phyloP scores from a whole-genome alignment of 768 basidiomycete species.

The Psilocybe cubensis region DNA sequence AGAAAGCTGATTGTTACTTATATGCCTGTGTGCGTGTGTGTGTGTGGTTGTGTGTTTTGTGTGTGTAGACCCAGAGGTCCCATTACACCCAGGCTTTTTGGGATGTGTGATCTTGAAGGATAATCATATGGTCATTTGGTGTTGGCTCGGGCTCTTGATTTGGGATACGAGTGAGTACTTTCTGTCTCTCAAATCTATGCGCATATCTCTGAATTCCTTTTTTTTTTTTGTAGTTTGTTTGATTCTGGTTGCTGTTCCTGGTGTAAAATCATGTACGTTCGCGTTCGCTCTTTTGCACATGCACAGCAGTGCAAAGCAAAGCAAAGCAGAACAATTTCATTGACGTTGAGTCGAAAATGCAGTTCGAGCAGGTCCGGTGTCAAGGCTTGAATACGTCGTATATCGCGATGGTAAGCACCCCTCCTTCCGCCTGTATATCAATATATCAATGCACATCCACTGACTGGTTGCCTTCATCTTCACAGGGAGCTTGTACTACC shows the following conservation, averaged over 20 bases:
- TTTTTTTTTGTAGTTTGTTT: neutral
- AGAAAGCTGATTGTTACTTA: too few relatives aligned
- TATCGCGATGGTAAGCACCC: slow-evolving; percentile 8
- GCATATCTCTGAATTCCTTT: too few relatives aligned
- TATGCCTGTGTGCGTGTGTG: too few relatives aligned
- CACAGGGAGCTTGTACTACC: slow-evolving; percentile 7
- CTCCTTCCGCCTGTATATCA: neutral
- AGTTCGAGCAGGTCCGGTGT: slow-evolving; percentile 4
- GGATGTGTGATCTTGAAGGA: neutral
- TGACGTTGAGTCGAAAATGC: neutral
- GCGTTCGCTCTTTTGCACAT: neutral
- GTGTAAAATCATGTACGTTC: neutral
- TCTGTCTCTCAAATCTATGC: neutral
- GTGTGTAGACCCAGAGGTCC: neutral
- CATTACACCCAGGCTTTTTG: neutral
- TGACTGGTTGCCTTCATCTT: neutral
- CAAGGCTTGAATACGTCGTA: slow-evolving; percentile 8
- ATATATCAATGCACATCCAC: neutral
- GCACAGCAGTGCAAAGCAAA: too few relatives aligned
- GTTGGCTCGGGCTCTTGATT: neutral
- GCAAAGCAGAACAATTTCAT: too few relatives aligned
- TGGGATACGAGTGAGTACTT: neutral
- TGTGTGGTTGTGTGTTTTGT: neutral
- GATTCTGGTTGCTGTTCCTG: neutral
- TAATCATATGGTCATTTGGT: neutral